These are phyloP conservation scores for Leccinum truebloodii DNA, from an alignment of 768 basidiomycete genomes.

Conservation along the genomic window DNA sequence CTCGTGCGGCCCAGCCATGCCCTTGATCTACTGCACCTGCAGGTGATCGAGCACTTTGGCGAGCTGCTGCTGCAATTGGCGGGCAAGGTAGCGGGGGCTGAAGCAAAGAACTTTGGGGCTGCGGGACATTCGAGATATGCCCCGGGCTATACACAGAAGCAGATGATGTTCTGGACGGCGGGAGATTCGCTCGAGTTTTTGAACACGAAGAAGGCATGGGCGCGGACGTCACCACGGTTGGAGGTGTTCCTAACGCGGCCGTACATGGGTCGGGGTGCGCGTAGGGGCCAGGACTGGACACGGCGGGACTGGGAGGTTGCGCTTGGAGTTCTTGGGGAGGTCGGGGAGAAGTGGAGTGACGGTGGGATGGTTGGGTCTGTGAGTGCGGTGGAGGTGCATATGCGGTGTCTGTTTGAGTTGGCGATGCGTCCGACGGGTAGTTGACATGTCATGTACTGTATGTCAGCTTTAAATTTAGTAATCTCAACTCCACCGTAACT, in stretches of 20 bases:
- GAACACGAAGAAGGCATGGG: slow-evolving; percentile 37
- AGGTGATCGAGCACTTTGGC: slow-evolving; percentile 70
- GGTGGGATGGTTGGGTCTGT: slow-evolving; percentile 56
- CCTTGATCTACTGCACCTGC: slow-evolving; percentile 64
- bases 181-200: slow-evolving; percentile 62
- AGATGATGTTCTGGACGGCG: slow-evolving; percentile 52
- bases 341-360: slow-evolving; percentile 57
- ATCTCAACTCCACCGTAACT: background rate
- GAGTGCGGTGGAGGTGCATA: slow-evolving; percentile 47
- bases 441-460: background rate
- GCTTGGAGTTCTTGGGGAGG: slow-evolving; percentile 43
- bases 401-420: slow-evolving; percentile 48
- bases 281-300: slow-evolving; percentile 77
- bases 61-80: slow-evolving; percentile 60
- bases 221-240: slow-evolving; percentile 45
- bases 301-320: slow-evolving; percentile 64
- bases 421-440: slow-evolving; percentile 45
- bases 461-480: background rate
- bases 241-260: slow-evolving; percentile 54
- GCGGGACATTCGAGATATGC: slow-evolving; percentile 54
- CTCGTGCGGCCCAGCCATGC: slow-evolving; percentile 52
- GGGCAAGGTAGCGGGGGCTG: slow-evolving; percentile 38
- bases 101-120: slow-evolving; percentile 35
- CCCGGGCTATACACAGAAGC: slow-evolving; percentile 46
- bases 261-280: slow-evolving; percentile 49